Conservation (phyloP, 2,329 filamentous ascomycete species). For the Aspergillaceae sp. region DNA sequence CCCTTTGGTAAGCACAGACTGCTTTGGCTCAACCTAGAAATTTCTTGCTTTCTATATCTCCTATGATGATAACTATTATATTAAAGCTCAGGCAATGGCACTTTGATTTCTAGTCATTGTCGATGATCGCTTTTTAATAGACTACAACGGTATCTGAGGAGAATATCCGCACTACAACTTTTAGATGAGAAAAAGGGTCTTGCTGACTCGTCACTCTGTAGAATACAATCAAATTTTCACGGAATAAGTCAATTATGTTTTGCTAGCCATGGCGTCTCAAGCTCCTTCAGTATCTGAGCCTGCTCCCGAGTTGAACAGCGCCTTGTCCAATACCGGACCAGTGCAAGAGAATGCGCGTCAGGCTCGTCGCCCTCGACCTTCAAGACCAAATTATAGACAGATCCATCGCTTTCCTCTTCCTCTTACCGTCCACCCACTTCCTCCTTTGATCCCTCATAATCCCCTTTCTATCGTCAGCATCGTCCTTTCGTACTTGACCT, state of each 20-base stretch:
- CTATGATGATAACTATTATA: constrained; percentile 39
- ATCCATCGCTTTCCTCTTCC: constrained; percentile 78
- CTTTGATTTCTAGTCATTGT: constrained; percentile 45
- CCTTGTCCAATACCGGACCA: constrained; percentile 9
- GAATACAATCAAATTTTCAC: constrained; percentile 3
- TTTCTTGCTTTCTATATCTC: constrained; percentile 14
- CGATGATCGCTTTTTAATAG: constrained; percentile 51
- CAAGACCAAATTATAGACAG: constrained; percentile 54
- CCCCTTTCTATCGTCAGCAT: constrained; percentile 80
- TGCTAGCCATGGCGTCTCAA: constrained; percentile 21
- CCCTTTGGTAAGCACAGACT: background rate
- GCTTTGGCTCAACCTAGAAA: background rate
- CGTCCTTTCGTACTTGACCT: constrained; percentile 65
- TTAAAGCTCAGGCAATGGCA: constrained; percentile 39
- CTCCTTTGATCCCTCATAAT: constrained; percentile 83
- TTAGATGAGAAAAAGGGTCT: constrained; percentile 6
- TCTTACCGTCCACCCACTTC: constrained; percentile 72
- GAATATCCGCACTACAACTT: constrained; percentile 17
- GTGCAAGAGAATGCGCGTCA: constrained; percentile 12
- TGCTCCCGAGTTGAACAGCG: constrained; percentile 6
- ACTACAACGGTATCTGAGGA: constrained; percentile 98
- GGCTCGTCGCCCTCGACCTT: constrained; percentile 20
- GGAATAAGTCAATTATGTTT: constrained; percentile 16
- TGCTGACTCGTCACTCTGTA: constrained; percentile 17
- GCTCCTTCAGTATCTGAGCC: constrained; percentile 11